phyloP scores from a whole-genome alignment of 139 green algal species.

The Picocystis salinarum region DNA sequence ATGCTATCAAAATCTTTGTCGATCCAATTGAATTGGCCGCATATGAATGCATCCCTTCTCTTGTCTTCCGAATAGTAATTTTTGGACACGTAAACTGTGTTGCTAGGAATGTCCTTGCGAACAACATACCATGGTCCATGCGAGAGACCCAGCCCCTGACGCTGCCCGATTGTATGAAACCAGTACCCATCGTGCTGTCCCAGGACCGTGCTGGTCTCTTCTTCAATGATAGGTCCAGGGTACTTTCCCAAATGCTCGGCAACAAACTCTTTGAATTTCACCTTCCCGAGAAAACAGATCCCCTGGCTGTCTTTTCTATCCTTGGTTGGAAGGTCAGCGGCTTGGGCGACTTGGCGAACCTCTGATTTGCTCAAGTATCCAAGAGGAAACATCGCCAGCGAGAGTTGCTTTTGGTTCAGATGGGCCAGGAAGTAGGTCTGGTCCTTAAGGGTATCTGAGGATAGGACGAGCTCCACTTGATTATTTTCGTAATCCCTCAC shows the following conservation, averaged over 20 bases:
- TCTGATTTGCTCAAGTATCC: constrained; percentile 63
- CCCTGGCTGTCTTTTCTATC: constrained; percentile 84
- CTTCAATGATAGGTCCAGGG: constrained; percentile 68
- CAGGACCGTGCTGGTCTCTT: constrained; percentile 41
- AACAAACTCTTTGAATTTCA: constrained; percentile 44
- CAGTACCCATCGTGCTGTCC: constrained; percentile 69
- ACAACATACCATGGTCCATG: constrained; percentile 88
- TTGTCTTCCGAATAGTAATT: constrained; percentile 21
- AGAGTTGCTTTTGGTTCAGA: constrained; percentile 51
- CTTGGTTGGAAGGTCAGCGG: constrained; percentile 52
- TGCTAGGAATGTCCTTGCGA: constrained; percentile 56
- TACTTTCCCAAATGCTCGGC: constrained; percentile 73
- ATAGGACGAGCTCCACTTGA: constrained; percentile 29
- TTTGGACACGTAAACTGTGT: constrained; percentile 65
- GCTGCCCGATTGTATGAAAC: constrained; percentile 93
- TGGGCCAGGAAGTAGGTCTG: constrained; percentile 84
- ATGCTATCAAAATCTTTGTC: too few species aligned
- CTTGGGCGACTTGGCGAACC: constrained; percentile 30
- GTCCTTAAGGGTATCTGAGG: constrained; percentile 68
- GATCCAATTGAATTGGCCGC: constrained; percentile 17
- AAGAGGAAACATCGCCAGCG: constrained; percentile 71
- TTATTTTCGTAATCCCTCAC: constrained; percentile 3
- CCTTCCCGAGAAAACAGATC: constrained; percentile 98
- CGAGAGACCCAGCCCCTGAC: constrained; percentile 66
- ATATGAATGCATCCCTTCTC: constrained; percentile 11